Conservation (phyloP, 1,284 basidiomycete species). For the Malassezia furfur region DNA sequence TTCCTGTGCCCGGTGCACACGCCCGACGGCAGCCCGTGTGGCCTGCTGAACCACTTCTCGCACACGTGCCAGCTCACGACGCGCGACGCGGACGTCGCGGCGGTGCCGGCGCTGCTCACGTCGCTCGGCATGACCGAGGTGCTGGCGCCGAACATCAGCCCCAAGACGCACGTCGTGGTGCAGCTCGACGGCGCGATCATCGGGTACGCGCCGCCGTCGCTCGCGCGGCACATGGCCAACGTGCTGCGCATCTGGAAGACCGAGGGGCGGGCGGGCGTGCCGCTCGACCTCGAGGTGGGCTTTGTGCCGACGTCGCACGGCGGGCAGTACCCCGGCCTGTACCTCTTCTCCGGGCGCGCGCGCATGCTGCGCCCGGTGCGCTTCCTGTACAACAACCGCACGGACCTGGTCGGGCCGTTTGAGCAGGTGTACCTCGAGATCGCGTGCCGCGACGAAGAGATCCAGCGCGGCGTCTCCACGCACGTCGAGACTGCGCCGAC, state of each 20-base stretch:
- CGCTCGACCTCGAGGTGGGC: conserved; percentile 90
- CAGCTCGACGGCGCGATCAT: conserved; percentile 91
- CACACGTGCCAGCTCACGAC: conserved; percentile 88
- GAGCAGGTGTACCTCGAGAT: conserved; percentile 99
- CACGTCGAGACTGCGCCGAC: conserved; percentile 93
- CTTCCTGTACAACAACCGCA: conserved; percentile 71
- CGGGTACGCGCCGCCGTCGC: conserved; percentile 75
- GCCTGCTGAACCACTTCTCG: conserved; percentile 91
- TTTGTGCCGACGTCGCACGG: conserved; percentile 78
- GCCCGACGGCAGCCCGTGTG: conserved; percentile 94
- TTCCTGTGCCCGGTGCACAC: conserved; percentile 99
- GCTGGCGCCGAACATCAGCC: conserved; percentile 66
- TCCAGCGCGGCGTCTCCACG: conserved; percentile 64
- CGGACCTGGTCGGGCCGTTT: conserved; percentile 88
- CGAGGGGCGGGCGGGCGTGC: conserved; percentile 65
- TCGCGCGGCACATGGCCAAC: conserved; percentile 70
- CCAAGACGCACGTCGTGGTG: conserved; percentile 70
- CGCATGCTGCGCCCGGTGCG: conserved; percentile 98
- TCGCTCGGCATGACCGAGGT: conserved; percentile 90
- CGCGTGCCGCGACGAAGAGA: conserved; percentile 79
- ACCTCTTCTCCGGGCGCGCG: conserved; percentile 75
- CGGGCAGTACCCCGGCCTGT: conserved; percentile 94
- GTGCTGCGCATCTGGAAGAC: conserved; percentile 92
- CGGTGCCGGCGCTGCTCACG: conserved; percentile 71
- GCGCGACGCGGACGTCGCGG: conserved; percentile 62